Conservation (phyloP, 805 yeast genomes). For the Saccharomyces jurei region DNA sequence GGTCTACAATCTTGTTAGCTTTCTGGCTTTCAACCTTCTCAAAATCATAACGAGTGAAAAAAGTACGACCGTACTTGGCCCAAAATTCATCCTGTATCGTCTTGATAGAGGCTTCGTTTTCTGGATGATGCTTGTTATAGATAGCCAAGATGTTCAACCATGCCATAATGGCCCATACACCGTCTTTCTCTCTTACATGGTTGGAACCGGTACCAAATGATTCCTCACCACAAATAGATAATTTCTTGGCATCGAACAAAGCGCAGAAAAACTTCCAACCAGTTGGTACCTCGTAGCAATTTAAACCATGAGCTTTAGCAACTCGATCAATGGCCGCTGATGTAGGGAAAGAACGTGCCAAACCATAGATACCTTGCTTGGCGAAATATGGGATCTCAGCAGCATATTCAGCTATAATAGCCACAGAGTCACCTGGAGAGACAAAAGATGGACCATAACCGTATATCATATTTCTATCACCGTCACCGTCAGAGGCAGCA, state of each 20-base stretch:
- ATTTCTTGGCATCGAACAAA: slow-evolving; percentile 83
- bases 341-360: slow-evolving; percentile 97
- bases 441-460: slow-evolving; percentile 89
- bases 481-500: slow-evolving; percentile 99
- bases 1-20: slow-evolving; percentile 59
- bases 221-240: slow-evolving; percentile 97
- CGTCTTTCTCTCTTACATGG: slow-evolving; percentile 96
- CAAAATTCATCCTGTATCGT: slow-evolving; percentile 82
- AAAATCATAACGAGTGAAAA: slow-evolving; percentile 94
- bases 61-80: slow-evolving; percentile 89
- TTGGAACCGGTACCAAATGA: slow-evolving; percentile 97
- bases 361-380: slow-evolving; percentile 77
- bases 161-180: slow-evolving; percentile 94
- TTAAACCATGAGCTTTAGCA: slow-evolving; percentile 65
- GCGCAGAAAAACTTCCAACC: slow-evolving; percentile 99
- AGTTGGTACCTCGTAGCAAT: slow-evolving; percentile 94
- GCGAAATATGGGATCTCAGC: slow-evolving; percentile 80
- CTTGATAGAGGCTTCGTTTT: slow-evolving; percentile 56
- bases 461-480: slow-evolving; percentile 97
- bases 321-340: slow-evolving; percentile 90
- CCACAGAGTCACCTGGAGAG: slow-evolving; percentile 97
- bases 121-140: slow-evolving; percentile 55
- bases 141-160: slow-evolving; percentile 95
- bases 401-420: slow-evolving; percentile 93
- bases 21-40: slow-evolving; percentile 74